phyloP scores from a whole-genome alignment of 1,284 basidiomycete genomes.

The Microbotryum scabiosae region DNA sequence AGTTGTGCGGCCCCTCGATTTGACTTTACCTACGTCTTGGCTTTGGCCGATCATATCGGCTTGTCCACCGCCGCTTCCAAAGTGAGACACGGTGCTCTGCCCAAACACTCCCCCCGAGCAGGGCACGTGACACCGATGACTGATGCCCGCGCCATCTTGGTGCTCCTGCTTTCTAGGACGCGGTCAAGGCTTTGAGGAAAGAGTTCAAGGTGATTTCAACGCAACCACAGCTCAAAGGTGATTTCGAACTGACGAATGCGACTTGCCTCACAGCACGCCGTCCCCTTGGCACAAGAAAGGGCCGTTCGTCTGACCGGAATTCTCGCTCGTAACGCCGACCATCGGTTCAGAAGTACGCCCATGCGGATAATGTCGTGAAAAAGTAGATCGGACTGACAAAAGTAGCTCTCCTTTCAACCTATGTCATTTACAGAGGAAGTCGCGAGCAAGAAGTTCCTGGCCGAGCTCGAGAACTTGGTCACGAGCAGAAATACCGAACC shows the following conservation, averaged over 20 bases:
- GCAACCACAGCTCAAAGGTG: not conserved
- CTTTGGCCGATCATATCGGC: conserved; percentile 16
- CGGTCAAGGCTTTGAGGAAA: conserved; percentile 18
- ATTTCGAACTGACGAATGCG: no score
- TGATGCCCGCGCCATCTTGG: no score
- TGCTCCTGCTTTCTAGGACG: conserved; percentile 4
- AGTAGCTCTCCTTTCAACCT: not conserved
- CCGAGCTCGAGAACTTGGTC: conserved; percentile 18
- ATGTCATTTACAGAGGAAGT: conserved; percentile 20
- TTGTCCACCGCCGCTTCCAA: conserved; percentile 11
- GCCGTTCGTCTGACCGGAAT: conserved; percentile 25
- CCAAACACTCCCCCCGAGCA: no score
- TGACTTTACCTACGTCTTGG: conserved; percentile 23
- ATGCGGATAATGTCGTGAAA: not conserved
- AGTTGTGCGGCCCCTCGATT: conserved; percentile 14
- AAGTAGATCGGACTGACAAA: no score
- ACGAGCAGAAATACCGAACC: conserved; percentile 21
- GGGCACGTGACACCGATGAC: no score
- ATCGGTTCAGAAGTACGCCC: conserved; percentile 26
- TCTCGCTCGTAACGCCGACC: conserved; percentile 26
- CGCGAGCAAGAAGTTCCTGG: conserved; percentile 31
- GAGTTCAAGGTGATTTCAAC: conserved; percentile 25
- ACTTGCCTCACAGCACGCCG: conserved; percentile 18
- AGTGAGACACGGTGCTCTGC: no score
- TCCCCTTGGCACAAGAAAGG: conserved; percentile 25